phyloP scores from a whole-genome alignment of 495 filamentous ascomycete species.

The Lophiotrema nucula region DNA sequence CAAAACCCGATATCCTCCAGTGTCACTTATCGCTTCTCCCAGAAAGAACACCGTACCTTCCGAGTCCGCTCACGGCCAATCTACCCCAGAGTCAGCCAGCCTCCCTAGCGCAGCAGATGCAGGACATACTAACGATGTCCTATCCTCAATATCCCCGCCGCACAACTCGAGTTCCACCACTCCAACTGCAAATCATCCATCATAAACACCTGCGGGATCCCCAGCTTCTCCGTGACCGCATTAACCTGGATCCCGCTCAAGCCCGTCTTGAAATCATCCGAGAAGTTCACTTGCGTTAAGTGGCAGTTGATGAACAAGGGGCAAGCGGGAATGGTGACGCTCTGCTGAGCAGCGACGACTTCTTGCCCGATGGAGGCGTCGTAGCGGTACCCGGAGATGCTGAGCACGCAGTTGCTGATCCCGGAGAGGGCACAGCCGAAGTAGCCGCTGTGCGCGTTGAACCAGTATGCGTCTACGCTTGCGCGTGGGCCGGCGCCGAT shows the following conservation, averaged over 20 bases:
- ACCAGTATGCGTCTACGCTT: constrained; percentile 45
- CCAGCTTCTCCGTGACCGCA: constrained; percentile 35
- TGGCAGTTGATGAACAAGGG: constrained; percentile 38
- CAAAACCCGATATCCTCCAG: too few relatives aligned
- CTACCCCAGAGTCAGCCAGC: too few relatives aligned
- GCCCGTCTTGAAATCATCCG: constrained; percentile 32
- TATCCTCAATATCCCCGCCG: constrained; percentile 39
- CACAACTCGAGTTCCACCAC: constrained; percentile 49
- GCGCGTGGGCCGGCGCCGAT: constrained; percentile 46
- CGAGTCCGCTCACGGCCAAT: too few relatives aligned
- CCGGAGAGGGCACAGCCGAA: constrained; percentile 47
- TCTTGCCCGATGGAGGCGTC: constrained; percentile 25
- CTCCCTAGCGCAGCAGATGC: too few relatives aligned
- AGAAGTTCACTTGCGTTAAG: constrained; percentile 40
- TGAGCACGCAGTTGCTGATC: constrained; percentile 40
- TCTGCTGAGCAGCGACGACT: constrained; percentile 37
- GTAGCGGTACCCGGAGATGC: constrained; percentile 43
- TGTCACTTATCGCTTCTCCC: too few relatives aligned
- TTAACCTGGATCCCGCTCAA: constrained; percentile 47
- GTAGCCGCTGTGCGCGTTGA: constrained; percentile 44
- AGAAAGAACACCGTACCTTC: too few relatives aligned
- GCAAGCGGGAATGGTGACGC: constrained; percentile 41
- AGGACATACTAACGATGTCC: constrained; percentile 29
- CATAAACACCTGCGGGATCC: constrained; percentile 40
- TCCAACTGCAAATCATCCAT: constrained; percentile 45